Conservation (phyloP, 371 early-diverging fungal species). For the Sporodiniella umbellata region DNA sequence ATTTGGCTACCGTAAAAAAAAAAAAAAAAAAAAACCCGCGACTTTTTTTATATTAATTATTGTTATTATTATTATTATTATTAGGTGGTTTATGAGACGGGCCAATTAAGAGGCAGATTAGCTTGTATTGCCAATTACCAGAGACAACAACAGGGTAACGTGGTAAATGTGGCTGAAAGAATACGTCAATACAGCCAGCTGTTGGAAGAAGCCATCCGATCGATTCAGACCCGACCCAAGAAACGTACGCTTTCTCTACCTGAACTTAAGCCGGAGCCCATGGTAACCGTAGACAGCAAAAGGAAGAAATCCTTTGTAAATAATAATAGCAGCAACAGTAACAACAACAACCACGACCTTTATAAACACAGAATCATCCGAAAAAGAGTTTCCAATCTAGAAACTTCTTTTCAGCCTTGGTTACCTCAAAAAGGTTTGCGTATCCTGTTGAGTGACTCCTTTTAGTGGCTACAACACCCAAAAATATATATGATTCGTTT, state of each 20-base stretch:
- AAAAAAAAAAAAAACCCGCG: neutral
- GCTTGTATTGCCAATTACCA: constrained; percentile 47
- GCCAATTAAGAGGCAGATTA: constrained; percentile 43
- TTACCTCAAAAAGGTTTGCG: constrained; percentile 35
- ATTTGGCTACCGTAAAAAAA: constrained; percentile 47
- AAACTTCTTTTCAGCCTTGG: constrained; percentile 6
- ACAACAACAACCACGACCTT: too few species aligned
- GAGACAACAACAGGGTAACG: constrained; percentile 47
- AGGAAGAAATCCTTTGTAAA: neutral
- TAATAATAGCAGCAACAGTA: too few species aligned
- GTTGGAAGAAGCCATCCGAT: constrained; percentile 55
- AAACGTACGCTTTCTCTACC: neutral
- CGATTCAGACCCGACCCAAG: neutral
- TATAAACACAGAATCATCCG: constrained; percentile 39
- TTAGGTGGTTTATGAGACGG: constrained; percentile 49
- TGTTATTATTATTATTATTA: constrained; percentile 4
- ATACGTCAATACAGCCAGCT: constrained; percentile 53
- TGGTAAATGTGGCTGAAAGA: constrained; percentile 47
- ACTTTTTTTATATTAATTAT: neutral
- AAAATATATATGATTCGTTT: constrained; percentile 5
- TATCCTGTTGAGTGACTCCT: constrained; percentile 25
- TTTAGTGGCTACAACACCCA: constrained; percentile 3
- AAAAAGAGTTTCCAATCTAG: constrained; percentile 32
- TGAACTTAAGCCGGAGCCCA: neutral
- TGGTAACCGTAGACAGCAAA: neutral